These are phyloP conservation scores for Cercospora berteroae DNA, from an alignment of 2,329 filamentous ascomycete species.

Conservation along the genomic window DNA sequence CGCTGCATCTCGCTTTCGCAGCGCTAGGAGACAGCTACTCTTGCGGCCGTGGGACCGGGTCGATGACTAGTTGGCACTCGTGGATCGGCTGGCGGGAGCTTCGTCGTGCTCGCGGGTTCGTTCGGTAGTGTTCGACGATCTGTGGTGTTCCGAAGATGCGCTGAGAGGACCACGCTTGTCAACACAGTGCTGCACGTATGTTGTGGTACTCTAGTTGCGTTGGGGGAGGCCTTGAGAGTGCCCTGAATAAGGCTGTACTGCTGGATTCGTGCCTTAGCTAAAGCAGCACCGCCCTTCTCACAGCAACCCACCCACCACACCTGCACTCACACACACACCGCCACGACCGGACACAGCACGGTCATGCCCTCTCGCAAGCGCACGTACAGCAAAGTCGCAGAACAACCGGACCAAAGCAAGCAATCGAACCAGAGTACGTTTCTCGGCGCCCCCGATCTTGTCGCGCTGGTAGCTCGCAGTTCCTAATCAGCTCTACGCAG, in stretches of 20 bases:
- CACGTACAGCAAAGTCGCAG: not conserved
- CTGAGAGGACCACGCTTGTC: not conserved
- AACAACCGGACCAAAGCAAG: not conserved
- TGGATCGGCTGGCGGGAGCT: not conserved
- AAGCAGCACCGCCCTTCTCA: not conserved
- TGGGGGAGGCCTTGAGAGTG: not conserved
- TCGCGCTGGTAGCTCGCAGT: not conserved
- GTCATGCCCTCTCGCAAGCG: not conserved
- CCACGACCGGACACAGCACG: not conserved
- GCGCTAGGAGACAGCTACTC: not conserved
- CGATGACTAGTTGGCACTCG: not conserved
- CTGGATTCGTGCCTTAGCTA: not conserved
- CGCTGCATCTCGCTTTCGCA: not conserved
- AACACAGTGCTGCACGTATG: not conserved
- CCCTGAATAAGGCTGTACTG: not conserved
- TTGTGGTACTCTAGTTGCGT: not conserved
- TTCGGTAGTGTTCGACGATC: not conserved
- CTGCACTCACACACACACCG: not conserved
- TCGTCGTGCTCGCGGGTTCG: not conserved
- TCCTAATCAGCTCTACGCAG: not conserved
- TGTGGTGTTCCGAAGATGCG: not conserved
- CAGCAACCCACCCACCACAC: not conserved
- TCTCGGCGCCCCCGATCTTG: no score
- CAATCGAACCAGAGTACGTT: not conserved
- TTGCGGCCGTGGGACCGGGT: not conserved